phyloP scores from a whole-genome alignment of 2,329 filamentous ascomycete species.

The Pseudogymnoascus sp. region DNA sequence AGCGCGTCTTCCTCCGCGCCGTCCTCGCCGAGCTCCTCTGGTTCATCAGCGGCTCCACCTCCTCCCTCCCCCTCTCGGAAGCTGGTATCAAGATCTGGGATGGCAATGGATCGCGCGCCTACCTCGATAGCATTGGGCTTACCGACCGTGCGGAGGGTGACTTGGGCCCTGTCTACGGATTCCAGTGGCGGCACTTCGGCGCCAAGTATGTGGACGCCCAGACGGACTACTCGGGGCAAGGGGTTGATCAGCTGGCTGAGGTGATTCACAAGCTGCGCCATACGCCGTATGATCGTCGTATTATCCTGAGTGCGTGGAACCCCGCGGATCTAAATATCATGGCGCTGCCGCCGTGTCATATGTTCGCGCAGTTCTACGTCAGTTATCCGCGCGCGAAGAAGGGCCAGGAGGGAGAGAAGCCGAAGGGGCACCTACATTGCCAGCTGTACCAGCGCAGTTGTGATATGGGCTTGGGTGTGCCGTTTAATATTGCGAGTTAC shows the following conservation, averaged over 20 bases:
- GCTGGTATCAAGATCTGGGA: constrained; percentile 96
- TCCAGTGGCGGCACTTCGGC: constrained; percentile 98
- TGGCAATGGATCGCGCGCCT: constrained; percentile 85
- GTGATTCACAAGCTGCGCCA: constrained; percentile 78
- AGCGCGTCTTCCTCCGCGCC: constrained; percentile 87
- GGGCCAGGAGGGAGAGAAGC: constrained; percentile 30
- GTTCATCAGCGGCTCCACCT: constrained; percentile 84
- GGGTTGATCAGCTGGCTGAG: constrained; percentile 86
- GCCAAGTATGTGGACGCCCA: constrained; percentile 74
- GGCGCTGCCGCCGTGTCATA: constrained; percentile 90
- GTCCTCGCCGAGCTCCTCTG: constrained; percentile 90
- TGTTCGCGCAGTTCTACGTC: constrained; percentile 84
- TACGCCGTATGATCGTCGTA: constrained; percentile 79
- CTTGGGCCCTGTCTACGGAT: constrained; percentile 91
- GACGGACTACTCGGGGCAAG: constrained; percentile 77
- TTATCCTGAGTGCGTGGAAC: constrained; percentile 93
- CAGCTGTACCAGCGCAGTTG: constrained; percentile 89
- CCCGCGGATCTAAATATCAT: constrained; percentile 76
- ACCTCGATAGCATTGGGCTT: constrained; percentile 78
- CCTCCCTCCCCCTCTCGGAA: constrained; percentile 64
- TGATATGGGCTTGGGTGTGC: constrained; percentile 94
- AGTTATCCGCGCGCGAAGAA: constrained; percentile 19
- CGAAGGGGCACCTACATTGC: constrained; percentile 68
- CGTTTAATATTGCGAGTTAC: constrained; percentile 96
- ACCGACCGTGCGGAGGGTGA: constrained; percentile 77